These are phyloP conservation scores for Cantharellus anzutake DNA, from an alignment of 768 basidiomycete species.

Conservation along the genomic window DNA sequence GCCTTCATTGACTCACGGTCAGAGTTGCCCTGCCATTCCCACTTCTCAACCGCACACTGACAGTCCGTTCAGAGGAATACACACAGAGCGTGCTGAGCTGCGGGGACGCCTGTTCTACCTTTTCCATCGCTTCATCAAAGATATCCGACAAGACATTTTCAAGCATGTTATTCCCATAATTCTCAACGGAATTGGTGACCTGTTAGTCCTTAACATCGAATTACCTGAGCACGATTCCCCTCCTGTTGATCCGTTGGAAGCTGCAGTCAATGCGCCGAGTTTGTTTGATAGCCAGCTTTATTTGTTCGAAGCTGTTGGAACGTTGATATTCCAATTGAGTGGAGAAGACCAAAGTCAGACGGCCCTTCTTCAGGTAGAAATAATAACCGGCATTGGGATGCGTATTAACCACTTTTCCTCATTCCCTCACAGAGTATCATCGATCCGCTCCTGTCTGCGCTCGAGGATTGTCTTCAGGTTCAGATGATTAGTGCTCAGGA, in stretches of 20 bases:
- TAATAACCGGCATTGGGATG: neutral
- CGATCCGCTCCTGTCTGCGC: constrained; percentile 60
- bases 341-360: constrained; percentile 49
- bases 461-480: constrained; percentile 36
- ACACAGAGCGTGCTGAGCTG: constrained; percentile 48
- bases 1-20: constrained; percentile 75
- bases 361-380: constrained; percentile 21
- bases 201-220: constrained; percentile 54
- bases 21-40: constrained; percentile 13
- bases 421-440: constrained; percentile 45
- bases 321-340: constrained; percentile 57
- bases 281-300: constrained; percentile 83
- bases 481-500: constrained; percentile 40
- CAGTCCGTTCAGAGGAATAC: constrained; percentile 47
- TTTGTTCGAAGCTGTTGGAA: constrained; percentile 83
- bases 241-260: constrained; percentile 40
- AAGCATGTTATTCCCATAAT: constrained; percentile 49
- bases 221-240: constrained; percentile 59
- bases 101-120: constrained; percentile 78
- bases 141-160: constrained; percentile 59
- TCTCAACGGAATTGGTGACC: constrained; percentile 54
- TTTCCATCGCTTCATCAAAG: constrained; percentile 81
- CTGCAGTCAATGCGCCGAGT: constrained; percentile 53
- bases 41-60: constrained; percentile 1
- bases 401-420: neutral